Evolutionary conservation across 352 stramenopile species (phyloP), one percentile per base, ranked within the genome.

Genomic region (Phytophthora sp.): DNA sequence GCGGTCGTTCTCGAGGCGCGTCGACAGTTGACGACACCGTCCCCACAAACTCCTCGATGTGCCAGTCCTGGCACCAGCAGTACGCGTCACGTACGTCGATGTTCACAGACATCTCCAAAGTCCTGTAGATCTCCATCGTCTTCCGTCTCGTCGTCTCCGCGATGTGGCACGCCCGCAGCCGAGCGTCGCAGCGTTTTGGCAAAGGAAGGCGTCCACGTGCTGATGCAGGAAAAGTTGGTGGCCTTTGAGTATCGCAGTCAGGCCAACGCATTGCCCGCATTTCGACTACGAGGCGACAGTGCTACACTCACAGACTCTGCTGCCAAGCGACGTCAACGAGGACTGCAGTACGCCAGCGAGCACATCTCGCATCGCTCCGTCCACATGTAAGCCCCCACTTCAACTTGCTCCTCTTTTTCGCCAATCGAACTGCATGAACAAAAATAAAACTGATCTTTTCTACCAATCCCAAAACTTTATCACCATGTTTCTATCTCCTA

Each of bases 181-280:
- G 60, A 66, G 15, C 74, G 75, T 26, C 73, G 69, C 47, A 88
- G 79, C 30, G 81, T 88, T 53, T 63, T 88, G 35, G 73, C 73
- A 15, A 76, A 57, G 24, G 79, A 88, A 29, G 79, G 79, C 16
- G 55, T 57, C 3, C 79, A 88, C 36, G 66, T 88, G 39, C 60
- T 88, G 7, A 77, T 88, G 73, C 75, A 80, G 54, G 79, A 88
- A 21, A 82, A 77, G 47, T 23, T 88, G 45, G 42, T 61, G 7
- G 57, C 59, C 3, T 88, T 74, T 57, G 62, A 84, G 52, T 62
- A 84, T 57, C 76, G 79, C 46, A 60, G 60, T 2, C 66, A 72
- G 30, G 44, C 61, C 35, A 54, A 74, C 45, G 46, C 50, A 13
- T 35, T 79, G 8, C 66, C 68, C 30, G 55, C 69, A 23, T 83